Evolutionary conservation across 2,329 filamentous ascomycete species (phyloP).

Genomic region (Sphaerulina vaccinii): DNA sequence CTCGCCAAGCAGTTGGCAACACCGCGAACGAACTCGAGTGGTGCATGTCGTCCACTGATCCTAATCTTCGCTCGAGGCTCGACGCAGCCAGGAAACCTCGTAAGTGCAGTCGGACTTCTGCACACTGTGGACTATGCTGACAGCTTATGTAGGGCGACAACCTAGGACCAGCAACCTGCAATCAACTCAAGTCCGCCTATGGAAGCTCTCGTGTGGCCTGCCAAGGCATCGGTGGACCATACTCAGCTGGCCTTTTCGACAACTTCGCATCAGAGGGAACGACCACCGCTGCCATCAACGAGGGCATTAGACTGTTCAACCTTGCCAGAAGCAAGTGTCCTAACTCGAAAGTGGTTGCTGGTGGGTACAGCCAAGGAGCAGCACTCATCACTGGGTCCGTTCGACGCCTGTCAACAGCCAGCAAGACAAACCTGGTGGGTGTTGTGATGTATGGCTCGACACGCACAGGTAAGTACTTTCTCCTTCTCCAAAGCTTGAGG

Average conservation of each 20-base stretch:
- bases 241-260: constrained; percentile 7
- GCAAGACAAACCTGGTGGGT: constrained; percentile 32
- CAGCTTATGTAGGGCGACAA: constrained; percentile 24
- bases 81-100: constrained; percentile 54
- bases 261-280: constrained; percentile 13
- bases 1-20: neutral
- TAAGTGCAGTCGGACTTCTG: too few species aligned
- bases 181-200: constrained; percentile 21
- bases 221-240: constrained; percentile 14
- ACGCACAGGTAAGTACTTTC: too few species aligned
- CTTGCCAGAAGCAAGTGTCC: constrained; percentile 20
- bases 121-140: too few species aligned
- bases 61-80: constrained; percentile 60
- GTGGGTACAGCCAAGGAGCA: constrained; percentile 35
- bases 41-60: constrained; percentile 48
- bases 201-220: constrained; percentile 12
- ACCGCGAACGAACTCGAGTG: constrained; percentile 22
- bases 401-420: constrained; percentile 22
- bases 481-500: too few species aligned
- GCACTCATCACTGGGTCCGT: constrained; percentile 41
- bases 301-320: constrained; percentile 15
- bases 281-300: constrained; percentile 11
- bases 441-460: too few species aligned
- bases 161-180: constrained; percentile 27
- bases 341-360: constrained; percentile 15